Percentiles rank a stretch among this genome's conserved stretches.
Evolutionary conservation across 768 basidiomycete species (phyloP).

Genomic region (Mycena latifolia): DNA sequence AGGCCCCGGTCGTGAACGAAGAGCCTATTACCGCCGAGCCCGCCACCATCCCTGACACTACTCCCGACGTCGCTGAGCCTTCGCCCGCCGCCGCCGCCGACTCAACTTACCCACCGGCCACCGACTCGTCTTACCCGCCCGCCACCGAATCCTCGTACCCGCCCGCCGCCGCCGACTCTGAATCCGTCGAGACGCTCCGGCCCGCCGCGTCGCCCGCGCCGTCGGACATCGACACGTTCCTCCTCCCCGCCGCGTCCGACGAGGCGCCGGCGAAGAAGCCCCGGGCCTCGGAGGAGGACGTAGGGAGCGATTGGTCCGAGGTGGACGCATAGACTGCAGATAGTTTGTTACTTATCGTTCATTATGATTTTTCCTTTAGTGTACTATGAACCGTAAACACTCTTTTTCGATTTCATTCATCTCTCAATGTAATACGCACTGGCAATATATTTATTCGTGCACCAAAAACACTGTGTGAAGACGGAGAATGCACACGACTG

Average conservation of each 20-base stretch:
- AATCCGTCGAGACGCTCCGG: constrained; percentile 40
- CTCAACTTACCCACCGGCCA: not conserved
- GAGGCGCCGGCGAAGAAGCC: constrained; percentile 17
- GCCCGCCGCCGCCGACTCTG: constrained; percentile 6
- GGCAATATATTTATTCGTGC: not conserved
- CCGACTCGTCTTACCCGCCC: constrained; percentile 5
- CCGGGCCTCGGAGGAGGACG: constrained; percentile 39
- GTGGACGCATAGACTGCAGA: constrained; percentile 46
- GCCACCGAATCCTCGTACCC: not conserved
- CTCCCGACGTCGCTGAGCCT: not conserved
- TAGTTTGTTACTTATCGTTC: constrained; percentile 12
- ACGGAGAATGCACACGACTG: no score
- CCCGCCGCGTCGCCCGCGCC: constrained; percentile 25
- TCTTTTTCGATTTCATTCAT: no score
- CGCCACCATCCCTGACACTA: not conserved
- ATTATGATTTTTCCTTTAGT: constrained; percentile 19
- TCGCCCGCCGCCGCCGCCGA: not conserved
- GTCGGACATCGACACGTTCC: constrained; percentile 41
- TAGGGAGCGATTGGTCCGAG: constrained; percentile 57
- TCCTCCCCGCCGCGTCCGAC: constrained; percentile 37
- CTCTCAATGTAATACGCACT: not conserved
- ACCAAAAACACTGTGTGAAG: not conserved
- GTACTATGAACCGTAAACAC: not conserved
- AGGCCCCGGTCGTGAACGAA: not conserved
- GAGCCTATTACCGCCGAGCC: not conserved